Percentiles rank a stretch among this genome's conserved stretches.
Conservation (phyloP, 2,329 filamentous ascomycete species). For the Thelonectria olida region DNA sequence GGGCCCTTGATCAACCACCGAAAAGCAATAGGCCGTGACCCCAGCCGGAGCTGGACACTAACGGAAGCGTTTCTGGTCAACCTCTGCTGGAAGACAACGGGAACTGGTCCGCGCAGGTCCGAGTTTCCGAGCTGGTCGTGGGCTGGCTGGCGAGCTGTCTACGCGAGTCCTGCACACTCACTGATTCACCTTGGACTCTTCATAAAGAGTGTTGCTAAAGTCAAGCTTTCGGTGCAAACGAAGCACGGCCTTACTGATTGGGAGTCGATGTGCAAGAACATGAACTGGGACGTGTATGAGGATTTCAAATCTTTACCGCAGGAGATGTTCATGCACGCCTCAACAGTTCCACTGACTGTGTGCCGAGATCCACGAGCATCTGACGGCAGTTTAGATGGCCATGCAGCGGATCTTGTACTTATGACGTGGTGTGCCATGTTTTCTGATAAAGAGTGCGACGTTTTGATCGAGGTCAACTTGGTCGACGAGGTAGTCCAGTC, state of each 20-base stretch:
- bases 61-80: conserved; percentile 16
- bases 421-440: conserved; percentile 9
- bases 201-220: background rate
- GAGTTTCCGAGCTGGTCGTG: conserved; percentile 22
- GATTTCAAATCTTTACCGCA: conserved; percentile 8
- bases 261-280: conserved; percentile 11
- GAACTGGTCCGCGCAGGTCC: background rate
- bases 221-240: background rate
- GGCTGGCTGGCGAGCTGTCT: conserved; percentile 16
- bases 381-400: background rate
- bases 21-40: conserved; percentile 6
- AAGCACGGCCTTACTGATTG: conserved; percentile 1
- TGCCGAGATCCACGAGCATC: background rate
- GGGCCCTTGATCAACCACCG: conserved; percentile 17
- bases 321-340: conserved; percentile 7
- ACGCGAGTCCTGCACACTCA: background rate
- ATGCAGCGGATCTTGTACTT: background rate
- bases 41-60: conserved; percentile 7
- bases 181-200: background rate
- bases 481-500: conserved; percentile 4
- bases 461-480: conserved; percentile 15
- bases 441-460: conserved; percentile 10
- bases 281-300: conserved; percentile 9
- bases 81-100: conserved; percentile 11
- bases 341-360: background rate